Evolutionary conservation across 441 rosid genomes (phyloP).

Genomic region (Populus hybrid): DNA sequence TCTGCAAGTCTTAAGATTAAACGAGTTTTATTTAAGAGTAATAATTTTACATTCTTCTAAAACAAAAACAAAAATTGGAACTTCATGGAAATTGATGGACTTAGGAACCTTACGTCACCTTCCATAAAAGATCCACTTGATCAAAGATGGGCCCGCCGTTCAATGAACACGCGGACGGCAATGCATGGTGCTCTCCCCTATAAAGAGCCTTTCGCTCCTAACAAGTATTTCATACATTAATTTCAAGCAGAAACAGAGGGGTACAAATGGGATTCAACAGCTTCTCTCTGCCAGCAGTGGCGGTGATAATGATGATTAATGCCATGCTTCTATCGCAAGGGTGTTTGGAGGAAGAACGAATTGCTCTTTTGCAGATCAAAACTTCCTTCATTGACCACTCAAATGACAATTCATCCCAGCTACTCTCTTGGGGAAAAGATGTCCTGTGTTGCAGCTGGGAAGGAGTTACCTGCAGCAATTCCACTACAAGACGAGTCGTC

Average conservation of each 20-base stretch:
- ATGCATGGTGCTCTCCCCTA: no score
- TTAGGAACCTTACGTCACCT: no score
- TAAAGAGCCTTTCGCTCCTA: no score
- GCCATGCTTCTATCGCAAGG: neutral
- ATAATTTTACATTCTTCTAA: no score
- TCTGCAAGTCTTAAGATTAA: no score
- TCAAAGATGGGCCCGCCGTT: no score
- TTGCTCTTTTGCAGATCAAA: conserved; percentile 13
- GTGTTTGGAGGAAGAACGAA: conserved; percentile 14
- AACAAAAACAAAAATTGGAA: no score
- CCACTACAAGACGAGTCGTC: neutral
- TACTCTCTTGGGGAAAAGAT: neutral
- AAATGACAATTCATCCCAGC: fast-evolving
- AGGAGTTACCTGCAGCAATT: conserved; percentile 10
- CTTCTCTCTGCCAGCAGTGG: neutral
- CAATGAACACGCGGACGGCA: no score
- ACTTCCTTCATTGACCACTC: neutral
- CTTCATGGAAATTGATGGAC: no score
- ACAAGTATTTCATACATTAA: no score
- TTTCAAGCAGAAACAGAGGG: neutral
- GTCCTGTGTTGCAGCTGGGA: conserved; percentile 20
- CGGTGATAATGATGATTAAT: neutral
- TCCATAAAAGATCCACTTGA: no score
- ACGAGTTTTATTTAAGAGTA: no score
- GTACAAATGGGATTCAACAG: neutral